Evolutionary conservation across 2,329 filamentous ascomycete genomes (phyloP).

Genomic region (Alternaria sp.): DNA sequence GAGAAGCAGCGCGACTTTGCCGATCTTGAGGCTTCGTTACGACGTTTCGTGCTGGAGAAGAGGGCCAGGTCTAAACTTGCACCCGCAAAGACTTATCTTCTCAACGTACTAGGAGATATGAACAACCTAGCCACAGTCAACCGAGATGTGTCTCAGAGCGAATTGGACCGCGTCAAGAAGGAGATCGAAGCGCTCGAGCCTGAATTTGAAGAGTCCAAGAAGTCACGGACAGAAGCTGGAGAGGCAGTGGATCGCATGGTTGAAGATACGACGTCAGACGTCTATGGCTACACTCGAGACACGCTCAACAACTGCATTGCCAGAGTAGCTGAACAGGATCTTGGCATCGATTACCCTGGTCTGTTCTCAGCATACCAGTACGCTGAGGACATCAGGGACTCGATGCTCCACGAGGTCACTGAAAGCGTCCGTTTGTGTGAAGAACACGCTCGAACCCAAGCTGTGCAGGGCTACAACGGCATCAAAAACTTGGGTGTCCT

Average conservation of each 20-base stretch:
- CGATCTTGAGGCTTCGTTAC: slow-evolving; percentile 83
- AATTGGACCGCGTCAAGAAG: slow-evolving; percentile 81
- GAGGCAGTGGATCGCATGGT: slow-evolving; percentile 83
- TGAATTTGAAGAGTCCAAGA: slow-evolving; percentile 82
- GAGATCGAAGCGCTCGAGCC: slow-evolving; percentile 87
- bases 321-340: slow-evolving; percentile 76
- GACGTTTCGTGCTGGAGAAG: slow-evolving; percentile 95
- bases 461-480: slow-evolving; percentile 80
- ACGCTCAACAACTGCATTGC: slow-evolving; percentile 78
- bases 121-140: slow-evolving; percentile 85
- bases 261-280: slow-evolving; percentile 82
- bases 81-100: slow-evolving; percentile 91
- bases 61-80: slow-evolving; percentile 93
- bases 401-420: slow-evolving; percentile 89
- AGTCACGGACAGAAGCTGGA: slow-evolving; percentile 78
- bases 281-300: slow-evolving; percentile 83
- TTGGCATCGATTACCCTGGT: slow-evolving; percentile 87
- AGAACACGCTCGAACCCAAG: slow-evolving; percentile 80
- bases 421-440: slow-evolving; percentile 81
- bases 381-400: slow-evolving; percentile 89
- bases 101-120: slow-evolving; percentile 91
- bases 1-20: slow-evolving; percentile 92
- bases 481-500: slow-evolving; percentile 89
- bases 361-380: slow-evolving; percentile 87
- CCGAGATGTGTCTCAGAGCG: slow-evolving; percentile 81